Evolutionary conservation across 2,329 filamentous ascomycete genomes (phyloP), one percentile per base, ranked within the genome.

Genomic region (Ceratocystis harringtonii): DNA sequence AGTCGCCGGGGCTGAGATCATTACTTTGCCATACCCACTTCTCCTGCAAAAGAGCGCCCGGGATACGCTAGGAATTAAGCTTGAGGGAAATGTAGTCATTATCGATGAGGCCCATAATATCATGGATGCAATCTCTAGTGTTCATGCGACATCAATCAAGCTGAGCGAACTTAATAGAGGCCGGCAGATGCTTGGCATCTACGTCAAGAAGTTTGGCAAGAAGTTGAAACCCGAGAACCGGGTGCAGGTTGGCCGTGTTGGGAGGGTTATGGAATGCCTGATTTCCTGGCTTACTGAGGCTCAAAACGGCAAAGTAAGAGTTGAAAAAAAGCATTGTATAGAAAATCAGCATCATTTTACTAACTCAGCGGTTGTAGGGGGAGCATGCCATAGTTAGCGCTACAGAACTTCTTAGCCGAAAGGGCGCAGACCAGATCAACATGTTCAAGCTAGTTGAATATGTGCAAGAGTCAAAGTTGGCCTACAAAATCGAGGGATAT

Each of bases 41-140:
- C 80, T 99, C 0, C 78, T 99, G 2, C 94, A 97, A 71, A 89
- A 86, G 70, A 89, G 85, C 3, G 92, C 94, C 0, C 81, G 94
- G 61, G 92, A 97, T 68, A 91, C 94, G 0, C 79, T 99, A 0
- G 87, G 88, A 0, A 85, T 99, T 55, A 92, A 88, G 28, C 76
- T 99, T 7, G 91, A 95, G 70, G 85, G 86, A 4, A 94, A 95
- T 71, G 80, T 99, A 0, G 85, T 99, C n/a, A 88, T 99, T 30
- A 89, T 99, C 61, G 94, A 99, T 70, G 94, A 99, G 77, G 94
- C 94, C 0, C 94, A 99, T 73, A 99, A 99, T 72, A 83, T 99
- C 63, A 96, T 96, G 87, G 92, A 96, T 73, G 91, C 92, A 0
- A 90, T 99, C 58, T 84, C 90, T 17, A 87, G 86, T 58, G 94